Percentiles rank a stretch among this genome's conserved stretches.
Conservation (phyloP, 1,284 basidiomycete genomes). For the Testicularia cyperi region DNA sequence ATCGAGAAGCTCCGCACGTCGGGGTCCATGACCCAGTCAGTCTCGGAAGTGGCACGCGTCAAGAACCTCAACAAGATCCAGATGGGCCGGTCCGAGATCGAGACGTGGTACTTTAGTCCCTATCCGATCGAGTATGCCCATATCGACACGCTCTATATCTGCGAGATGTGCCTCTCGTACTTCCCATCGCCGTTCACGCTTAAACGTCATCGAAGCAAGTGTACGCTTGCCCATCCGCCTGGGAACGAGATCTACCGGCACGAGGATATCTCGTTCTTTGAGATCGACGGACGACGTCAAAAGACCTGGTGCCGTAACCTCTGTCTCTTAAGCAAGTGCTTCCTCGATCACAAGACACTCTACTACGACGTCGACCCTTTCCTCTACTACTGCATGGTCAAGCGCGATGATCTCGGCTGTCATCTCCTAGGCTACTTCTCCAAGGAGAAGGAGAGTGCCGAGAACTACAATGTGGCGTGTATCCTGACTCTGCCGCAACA, state of each 20-base stretch:
- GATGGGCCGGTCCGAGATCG: slow-evolving; percentile 93
- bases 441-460: slow-evolving; percentile 97
- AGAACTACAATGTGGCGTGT: slow-evolving; percentile 98
- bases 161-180: slow-evolving; percentile 80
- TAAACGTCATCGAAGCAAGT: slow-evolving; percentile 79
- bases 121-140: slow-evolving; percentile 98
- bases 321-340: slow-evolving; percentile 94
- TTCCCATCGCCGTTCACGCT: slow-evolving; percentile 45
- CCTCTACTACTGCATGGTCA: slow-evolving; percentile 95
- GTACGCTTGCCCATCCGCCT: slow-evolving; percentile 89
- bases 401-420: slow-evolving; percentile 84
- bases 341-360: slow-evolving; percentile 98
- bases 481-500: slow-evolving; percentile 96
- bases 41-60: slow-evolving; percentile 93
- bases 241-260: slow-evolving; percentile 99
- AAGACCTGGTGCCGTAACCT: slow-evolving; percentile 96
- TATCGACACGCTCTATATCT: slow-evolving; percentile 90
- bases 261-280: slow-evolving; percentile 95
- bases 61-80: slow-evolving; percentile 97
- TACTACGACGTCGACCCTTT: slow-evolving; percentile 99
- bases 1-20: slow-evolving; percentile 97
- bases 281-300: slow-evolving; percentile 95
- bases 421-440: slow-evolving; percentile 98
- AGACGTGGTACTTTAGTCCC: slow-evolving; percentile 99
- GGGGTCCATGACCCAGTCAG: slow-evolving; percentile 97